phyloP scores from a whole-genome alignment of 2,329 filamentous ascomycete species.

The Monilinia aucupariae region DNA sequence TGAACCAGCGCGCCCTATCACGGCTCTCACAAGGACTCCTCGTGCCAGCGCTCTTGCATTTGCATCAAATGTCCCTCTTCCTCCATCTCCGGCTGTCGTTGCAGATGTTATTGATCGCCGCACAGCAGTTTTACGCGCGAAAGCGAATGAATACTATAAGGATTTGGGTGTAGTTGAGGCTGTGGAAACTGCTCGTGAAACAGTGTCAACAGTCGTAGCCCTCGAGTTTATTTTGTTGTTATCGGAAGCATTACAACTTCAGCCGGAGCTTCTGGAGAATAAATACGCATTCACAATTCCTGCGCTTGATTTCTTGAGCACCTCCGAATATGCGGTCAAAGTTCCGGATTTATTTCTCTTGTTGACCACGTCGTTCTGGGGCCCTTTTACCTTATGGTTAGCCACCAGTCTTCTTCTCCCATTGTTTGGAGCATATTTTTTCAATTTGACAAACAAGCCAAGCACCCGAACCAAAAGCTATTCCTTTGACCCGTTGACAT shows the following conservation, averaged over 20 bases:
- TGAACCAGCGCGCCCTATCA: slow-evolving; percentile 30
- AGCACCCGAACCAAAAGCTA: slow-evolving; percentile 43
- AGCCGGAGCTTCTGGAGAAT: slow-evolving; percentile 64
- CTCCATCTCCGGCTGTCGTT: slow-evolving; percentile 73
- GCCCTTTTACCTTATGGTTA: slow-evolving; percentile 69
- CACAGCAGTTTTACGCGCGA: slow-evolving; percentile 59
- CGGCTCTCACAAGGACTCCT: slow-evolving; percentile 33
- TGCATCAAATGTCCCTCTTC: slow-evolving; percentile 59
- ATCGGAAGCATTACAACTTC: slow-evolving; percentile 66
- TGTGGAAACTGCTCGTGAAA: slow-evolving; percentile 61
- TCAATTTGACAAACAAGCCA: slow-evolving; percentile 69
- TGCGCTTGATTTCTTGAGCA: slow-evolving; percentile 50
- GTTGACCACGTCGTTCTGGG: slow-evolving; percentile 76
- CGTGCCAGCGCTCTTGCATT: slow-evolving; percentile 36
- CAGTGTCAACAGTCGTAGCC: slow-evolving; percentile 64
- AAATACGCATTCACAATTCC: slow-evolving; percentile 70
- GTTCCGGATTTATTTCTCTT: slow-evolving; percentile 78
- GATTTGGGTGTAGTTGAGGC: slow-evolving; percentile 61
- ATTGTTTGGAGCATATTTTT: slow-evolving; percentile 72
- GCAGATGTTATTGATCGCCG: slow-evolving; percentile 70
- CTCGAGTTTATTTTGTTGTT: slow-evolving; percentile 63
- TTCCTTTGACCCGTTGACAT: slow-evolving; percentile 77
- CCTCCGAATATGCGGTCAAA: slow-evolving; percentile 55
- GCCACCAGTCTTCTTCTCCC: slow-evolving; percentile 68
- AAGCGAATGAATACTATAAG: slow-evolving; percentile 58